Evolutionary conservation across 2,329 filamentous ascomycete species (phyloP).

Genomic region (Colletotrichum godetiae): DNA sequence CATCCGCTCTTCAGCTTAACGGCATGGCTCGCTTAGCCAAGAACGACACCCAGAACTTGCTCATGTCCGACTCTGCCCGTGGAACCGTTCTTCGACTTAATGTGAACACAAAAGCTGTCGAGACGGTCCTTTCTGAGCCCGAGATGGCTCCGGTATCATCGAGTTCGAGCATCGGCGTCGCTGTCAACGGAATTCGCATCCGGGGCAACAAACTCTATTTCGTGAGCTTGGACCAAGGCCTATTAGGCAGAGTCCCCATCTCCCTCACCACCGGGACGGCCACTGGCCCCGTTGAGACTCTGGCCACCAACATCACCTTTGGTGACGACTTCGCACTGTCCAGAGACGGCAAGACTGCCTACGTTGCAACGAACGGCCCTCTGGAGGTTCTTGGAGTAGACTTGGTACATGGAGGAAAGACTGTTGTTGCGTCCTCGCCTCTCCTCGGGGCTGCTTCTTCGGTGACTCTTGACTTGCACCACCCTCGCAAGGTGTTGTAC

Average conservation of each 20-base stretch:
- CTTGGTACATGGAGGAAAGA: background rate
- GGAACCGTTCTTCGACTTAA: slow-evolving; percentile 36
- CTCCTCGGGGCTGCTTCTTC: background rate
- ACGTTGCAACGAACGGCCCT: slow-evolving; percentile 16
- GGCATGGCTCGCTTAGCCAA: slow-evolving; percentile 38
- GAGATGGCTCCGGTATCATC: slow-evolving; percentile 7
- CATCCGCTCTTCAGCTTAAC: slow-evolving; percentile 36
- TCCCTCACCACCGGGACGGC: background rate
- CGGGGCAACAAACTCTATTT: slow-evolving; percentile 9
- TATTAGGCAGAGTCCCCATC: slow-evolving; percentile 1
- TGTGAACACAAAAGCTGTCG: slow-evolving; percentile 30
- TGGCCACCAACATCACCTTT: slow-evolving; percentile 6
- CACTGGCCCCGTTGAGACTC: background rate
- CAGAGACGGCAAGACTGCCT: slow-evolving; percentile 6
- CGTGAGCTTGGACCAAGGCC: slow-evolving; percentile 18
- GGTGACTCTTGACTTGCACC: background rate
- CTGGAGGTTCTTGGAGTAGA: background rate
- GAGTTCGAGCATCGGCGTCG: background rate
- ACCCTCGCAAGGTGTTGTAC: background rate
- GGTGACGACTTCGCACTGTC: slow-evolving; percentile 27
- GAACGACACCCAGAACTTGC: slow-evolving; percentile 28
- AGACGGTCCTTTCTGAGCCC: slow-evolving; percentile 34
- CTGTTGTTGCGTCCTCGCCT: background rate
- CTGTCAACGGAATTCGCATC: slow-evolving; percentile 12
- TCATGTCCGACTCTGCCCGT: slow-evolving; percentile 38